Conservation (phyloP, 2,329 filamentous ascomycete genomes). For the Ascochyta viciae-villosae region DNA sequence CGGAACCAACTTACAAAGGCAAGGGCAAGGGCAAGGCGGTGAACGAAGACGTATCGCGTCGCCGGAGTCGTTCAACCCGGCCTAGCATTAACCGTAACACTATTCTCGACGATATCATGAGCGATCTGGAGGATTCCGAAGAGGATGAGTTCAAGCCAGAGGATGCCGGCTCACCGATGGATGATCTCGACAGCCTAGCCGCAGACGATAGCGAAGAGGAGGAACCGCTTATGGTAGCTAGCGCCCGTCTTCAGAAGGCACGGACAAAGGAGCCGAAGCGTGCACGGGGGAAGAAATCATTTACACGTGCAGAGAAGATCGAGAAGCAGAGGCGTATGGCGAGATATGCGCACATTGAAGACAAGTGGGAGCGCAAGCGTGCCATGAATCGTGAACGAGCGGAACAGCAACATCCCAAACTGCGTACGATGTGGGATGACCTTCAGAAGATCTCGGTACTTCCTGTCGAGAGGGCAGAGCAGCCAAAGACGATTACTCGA, state of each 20-base stretch:
- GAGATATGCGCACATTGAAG: conserved; percentile 45
- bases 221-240: conserved; percentile 31
- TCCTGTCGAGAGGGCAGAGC: conserved; percentile 67
- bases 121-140: conserved; percentile 33
- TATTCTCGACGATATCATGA: conserved; percentile 27
- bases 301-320: conserved; percentile 30
- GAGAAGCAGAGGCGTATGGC: conserved; percentile 28
- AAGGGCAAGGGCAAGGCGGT: conserved; percentile 37
- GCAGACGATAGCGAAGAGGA: conserved; percentile 40
- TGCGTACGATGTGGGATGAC: conserved; percentile 84
- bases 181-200: conserved; percentile 25
- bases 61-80: conserved; percentile 29
- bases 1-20: conserved; percentile 22
- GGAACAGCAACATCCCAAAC: conserved; percentile 76
- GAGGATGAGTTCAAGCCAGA: conserved; percentile 39
- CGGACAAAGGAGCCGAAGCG: conserved; percentile 18
- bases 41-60: conserved; percentile 10
- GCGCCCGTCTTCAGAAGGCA: conserved; percentile 26
- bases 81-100: conserved; percentile 28
- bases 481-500: conserved; percentile 80
- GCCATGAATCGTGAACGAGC: conserved; percentile 67
- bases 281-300: conserved; percentile 35
- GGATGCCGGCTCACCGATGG: conserved; percentile 28
- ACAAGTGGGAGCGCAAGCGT: conserved; percentile 57
- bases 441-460: conserved; percentile 73